These are phyloP conservation scores for Taphrina populina DNA, from an alignment of 1,139 yeast species.

Conservation along the genomic window DNA sequence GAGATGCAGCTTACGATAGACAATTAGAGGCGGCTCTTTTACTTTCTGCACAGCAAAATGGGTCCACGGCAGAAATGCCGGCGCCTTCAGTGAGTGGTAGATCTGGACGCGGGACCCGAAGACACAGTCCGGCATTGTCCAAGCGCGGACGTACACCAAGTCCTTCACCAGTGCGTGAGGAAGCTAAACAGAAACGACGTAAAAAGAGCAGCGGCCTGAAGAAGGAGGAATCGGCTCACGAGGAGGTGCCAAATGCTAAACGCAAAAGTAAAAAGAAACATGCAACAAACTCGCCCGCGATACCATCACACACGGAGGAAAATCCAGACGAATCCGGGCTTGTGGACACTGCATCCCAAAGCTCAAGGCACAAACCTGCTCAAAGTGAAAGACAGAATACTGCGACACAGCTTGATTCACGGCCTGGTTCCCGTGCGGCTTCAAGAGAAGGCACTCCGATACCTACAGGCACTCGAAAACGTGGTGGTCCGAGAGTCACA, in stretches of 20 bases:
- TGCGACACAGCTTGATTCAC: neutral
- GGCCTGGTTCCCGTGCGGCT: slow-evolving; percentile 11
- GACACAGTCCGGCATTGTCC: slow-evolving; percentile 11
- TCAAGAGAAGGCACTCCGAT: slow-evolving; percentile 12
- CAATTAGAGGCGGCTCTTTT: slow-evolving; percentile 30
- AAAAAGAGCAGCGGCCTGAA: slow-evolving; percentile 16
- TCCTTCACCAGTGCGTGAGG: slow-evolving; percentile 21
- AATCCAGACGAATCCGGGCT: neutral
- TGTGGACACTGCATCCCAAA: neutral
- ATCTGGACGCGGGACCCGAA: slow-evolving; percentile 20
- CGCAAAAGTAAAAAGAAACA: slow-evolving; percentile 4
- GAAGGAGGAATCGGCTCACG: slow-evolving; percentile 11
- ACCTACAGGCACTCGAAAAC: slow-evolving; percentile 1
- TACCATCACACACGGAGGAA: neutral
- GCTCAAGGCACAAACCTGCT: slow-evolving; percentile 2
- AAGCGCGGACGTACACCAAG: slow-evolving; percentile 29
- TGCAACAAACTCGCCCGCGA: neutral
- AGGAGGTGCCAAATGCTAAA: neutral
- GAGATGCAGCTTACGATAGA: slow-evolving; percentile 53
- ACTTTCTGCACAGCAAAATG: slow-evolving; percentile 27
- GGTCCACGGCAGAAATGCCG: neutral
- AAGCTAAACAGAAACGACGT: slow-evolving; percentile 15
- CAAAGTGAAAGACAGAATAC: too few relatives aligned
- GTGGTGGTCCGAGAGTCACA: neutral
- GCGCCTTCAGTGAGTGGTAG: slow-evolving; percentile 23